Base-by-base conservation (phyloP, 352 stramenopile genomes). In the Globisporangium viniferum region DNA sequence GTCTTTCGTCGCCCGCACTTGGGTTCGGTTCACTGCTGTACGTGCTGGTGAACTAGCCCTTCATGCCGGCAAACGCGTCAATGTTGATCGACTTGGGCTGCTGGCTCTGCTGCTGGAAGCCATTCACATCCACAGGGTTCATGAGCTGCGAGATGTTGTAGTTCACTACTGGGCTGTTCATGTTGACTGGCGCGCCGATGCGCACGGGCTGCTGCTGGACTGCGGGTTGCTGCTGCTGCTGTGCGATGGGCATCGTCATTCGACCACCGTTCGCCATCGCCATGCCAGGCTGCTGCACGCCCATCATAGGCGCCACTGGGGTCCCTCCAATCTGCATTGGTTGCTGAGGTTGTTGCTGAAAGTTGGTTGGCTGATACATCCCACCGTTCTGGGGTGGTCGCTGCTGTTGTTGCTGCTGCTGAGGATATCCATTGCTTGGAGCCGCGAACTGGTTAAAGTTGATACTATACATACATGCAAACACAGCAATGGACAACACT, bases 141-240 rank as follows among this genome's bases (percentile, higher is more conserved):
- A 94, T 91, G 51, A 93, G 70, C 67, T 91, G 81, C 12, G 87
- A 93, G 61, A 94, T 94, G 72, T 87, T 93, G 73, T 88, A 91
- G 73, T 93, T 94, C 33, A 85, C 83, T 39, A 85, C 83, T 39
- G 48, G n/a, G 29, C 51, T 39, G 61, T 27, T 59, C 61, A 49
- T 62, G 56, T 62, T 62, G 56, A 27, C 18, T 4, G 55, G 55
- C 20, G 18, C 55, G 18, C 55, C 20, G 31, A 61, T 5, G 20
- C 55, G 55, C 55, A 60, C 27, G 3, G 27, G 14, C 27, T 29
- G 39, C 39, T 44, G 36, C 54, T 41, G 35, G 15, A 31, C 63
- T 35, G 8, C 33, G 14, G 62, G 24, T 27, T 53, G n/a, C 8
- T 60, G 54, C 20, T 60, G 44, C 18, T 49, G 60, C 46, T 22